Base-by-base conservation (phyloP, 805 yeast species). In the Lachancea dasiensis region DNA sequence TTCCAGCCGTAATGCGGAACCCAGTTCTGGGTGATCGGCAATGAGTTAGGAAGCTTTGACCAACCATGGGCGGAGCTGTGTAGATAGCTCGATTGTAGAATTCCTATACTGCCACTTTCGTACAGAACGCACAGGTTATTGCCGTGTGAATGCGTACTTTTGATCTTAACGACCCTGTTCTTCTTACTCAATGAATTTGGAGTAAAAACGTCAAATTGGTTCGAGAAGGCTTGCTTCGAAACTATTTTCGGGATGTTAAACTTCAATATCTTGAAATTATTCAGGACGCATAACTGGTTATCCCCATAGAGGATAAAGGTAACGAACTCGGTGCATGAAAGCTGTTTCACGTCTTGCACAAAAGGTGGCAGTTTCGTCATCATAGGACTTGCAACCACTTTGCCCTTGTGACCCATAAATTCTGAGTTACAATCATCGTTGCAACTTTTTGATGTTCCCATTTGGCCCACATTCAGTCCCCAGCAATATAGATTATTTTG, bases 401-500 rank as follows among this genome's bases (percentile, higher is more conserved):
- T 44, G 1, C 83, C 46, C 55, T 57, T 45, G 59, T 65, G 35
- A 72, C 75, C 39, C 39, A 47, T 27, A 65, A 76, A 49, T 70
- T 74, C 22, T 62, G 54, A 29, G 76, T 69, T 21, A 59, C 64
- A 15, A 69, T 54, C 38, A 51, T 58, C 43, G 60, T 67, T 24
- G 75, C 79, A 24, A 11, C 50, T 52, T 32, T 47, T 51, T 4
- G 54, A 41, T 6, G 43, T 46, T 3, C 90, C 90, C 79, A 86
- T 75, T 56, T 86, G 95, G 0, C 95, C 95, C 24, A 76, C 62
- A 52, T 86, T 83, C 25, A 80, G 60, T 2, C 95, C 95, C 95
- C 95, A 86, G 26, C 75, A 58, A 43, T 63, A 73, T 1, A 81
- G 46, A n/a, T 51, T 42, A 7, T 71, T 73, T 29, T 63, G 54